These are phyloP conservation scores for Eucalyptus virginea DNA, from an alignment of 345 rosid genomes.

Conservation along the genomic window DNA sequence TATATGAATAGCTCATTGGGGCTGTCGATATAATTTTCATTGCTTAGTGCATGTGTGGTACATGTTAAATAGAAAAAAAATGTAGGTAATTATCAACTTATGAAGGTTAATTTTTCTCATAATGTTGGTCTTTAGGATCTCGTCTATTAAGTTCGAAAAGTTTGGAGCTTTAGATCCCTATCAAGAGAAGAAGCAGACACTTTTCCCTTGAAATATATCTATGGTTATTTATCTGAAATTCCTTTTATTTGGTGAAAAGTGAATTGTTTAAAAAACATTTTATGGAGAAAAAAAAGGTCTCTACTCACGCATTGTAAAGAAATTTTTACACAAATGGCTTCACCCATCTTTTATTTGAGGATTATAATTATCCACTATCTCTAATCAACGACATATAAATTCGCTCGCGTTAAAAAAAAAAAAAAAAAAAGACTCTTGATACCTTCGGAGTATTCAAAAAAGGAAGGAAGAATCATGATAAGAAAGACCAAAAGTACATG, in stretches of 20 bases:
- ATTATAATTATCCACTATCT: background rate
- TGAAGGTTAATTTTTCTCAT: background rate
- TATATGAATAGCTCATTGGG: background rate
- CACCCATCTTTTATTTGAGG: background rate
- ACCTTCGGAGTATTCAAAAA: background rate
- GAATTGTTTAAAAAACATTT: background rate
- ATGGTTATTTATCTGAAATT: background rate
- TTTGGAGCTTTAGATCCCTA: background rate
- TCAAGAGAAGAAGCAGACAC: background rate
- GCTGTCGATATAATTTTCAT: fast-evolving
- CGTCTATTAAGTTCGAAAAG: background rate
- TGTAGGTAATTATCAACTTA: background rate
- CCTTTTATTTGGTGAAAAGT: fast-evolving
- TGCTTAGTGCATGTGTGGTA: background rate
- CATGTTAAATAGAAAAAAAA: background rate
- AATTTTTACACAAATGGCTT: background rate
- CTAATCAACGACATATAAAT: background rate
- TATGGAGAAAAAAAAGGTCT: background rate
- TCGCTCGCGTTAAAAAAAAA: fast-evolving
- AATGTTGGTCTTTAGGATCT: background rate
- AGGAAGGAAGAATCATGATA: background rate
- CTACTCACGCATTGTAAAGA: fast-evolving
- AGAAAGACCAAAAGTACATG: background rate
- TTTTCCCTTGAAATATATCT: background rate
- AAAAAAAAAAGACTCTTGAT: fast-evolving